These are phyloP conservation scores for Fragilariopsis cylindrus DNA, from an alignment of 108 stramenopile genomes.

Conservation along the genomic window DNA sequence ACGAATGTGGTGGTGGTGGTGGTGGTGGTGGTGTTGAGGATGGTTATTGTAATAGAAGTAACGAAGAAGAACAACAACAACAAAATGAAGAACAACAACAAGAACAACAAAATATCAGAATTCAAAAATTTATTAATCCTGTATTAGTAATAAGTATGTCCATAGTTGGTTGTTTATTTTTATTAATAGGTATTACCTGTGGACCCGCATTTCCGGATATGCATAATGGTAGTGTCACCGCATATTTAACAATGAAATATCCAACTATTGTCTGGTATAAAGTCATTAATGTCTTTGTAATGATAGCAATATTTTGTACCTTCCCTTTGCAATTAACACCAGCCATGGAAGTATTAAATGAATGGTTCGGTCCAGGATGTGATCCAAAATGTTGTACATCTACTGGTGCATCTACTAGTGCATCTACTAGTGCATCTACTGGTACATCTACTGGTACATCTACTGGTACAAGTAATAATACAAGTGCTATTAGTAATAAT, in stretches of 20 bases:
- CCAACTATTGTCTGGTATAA: conserved; percentile 21
- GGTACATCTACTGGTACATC: background rate
- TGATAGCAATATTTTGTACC: conserved; percentile 40
- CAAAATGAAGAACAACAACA: background rate
- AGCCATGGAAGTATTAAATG: conserved; percentile 44
- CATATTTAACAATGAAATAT: conserved; percentile 31
- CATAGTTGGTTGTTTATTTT: conserved; percentile 31
- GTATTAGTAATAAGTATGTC: conserved; percentile 33
- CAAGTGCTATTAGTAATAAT: background rate
- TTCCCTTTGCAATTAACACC: conserved; percentile 48
- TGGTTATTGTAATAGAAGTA: background rate
- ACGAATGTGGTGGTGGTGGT: background rate
- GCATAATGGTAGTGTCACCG: conserved; percentile 36
- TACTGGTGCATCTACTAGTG: too few relatives aligned
- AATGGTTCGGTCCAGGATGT: conserved; percentile 21
- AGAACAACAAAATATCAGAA: background rate
- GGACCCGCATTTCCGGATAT: conserved; percentile 41
- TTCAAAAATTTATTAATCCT: background rate
- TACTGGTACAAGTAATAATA: background rate
- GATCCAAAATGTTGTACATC: background rate
- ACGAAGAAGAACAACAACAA: background rate
- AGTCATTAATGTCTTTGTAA: conserved; percentile 38
- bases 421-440: too few relatives aligned
- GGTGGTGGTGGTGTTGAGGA: background rate
- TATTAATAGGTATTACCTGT: conserved; percentile 31